These are phyloP conservation scores for Stephania japonica DNA, from an alignment of 164 flowering plant genomes.

Conservation along the genomic window DNA sequence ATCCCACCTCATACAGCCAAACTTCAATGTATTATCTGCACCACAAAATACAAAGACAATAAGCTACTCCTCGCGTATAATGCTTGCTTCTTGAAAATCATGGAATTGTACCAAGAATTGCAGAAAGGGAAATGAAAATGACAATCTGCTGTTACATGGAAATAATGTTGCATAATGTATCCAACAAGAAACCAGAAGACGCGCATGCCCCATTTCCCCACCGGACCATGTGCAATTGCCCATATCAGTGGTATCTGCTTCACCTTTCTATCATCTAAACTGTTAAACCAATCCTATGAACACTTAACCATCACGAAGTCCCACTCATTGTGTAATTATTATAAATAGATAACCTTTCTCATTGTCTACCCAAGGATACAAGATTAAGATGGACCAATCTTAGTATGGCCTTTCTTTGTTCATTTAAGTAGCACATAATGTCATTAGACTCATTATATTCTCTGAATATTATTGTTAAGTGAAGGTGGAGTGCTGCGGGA, in stretches of 20 bases:
- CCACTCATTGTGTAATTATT: conserved; percentile 14
- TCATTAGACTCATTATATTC: background rate
- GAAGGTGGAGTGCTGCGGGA: conserved; percentile 9
- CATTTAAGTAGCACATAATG: background rate
- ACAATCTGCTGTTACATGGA: conserved; percentile 2
- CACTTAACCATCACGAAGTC: background rate
- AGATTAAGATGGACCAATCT: conserved; percentile 9
- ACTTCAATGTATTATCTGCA: background rate
- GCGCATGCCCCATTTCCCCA: conserved; percentile 9
- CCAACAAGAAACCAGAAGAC: conserved; percentile 19
- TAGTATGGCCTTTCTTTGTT: background rate
- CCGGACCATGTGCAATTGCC: conserved; percentile 5
- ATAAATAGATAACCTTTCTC: conserved; percentile 3
- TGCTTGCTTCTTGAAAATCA: conserved; percentile 8
- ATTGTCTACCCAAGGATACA: conserved; percentile 19
- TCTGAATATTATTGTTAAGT: conserved; percentile 5
- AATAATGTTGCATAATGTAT: conserved; percentile 1
- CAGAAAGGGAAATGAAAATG: conserved; percentile 7
- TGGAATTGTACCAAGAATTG: conserved; percentile 8
- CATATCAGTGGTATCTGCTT: conserved; percentile 1
- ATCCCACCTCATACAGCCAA: background rate
- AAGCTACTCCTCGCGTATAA: conserved; percentile 13
- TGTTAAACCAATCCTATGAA: conserved; percentile 8
- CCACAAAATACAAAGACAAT: background rate
- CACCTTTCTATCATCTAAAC: conserved; percentile 5